These are phyloP conservation scores for Agapanthus africanus DNA, from an alignment of 106 monocot genomes.

Conservation along the genomic window DNA sequence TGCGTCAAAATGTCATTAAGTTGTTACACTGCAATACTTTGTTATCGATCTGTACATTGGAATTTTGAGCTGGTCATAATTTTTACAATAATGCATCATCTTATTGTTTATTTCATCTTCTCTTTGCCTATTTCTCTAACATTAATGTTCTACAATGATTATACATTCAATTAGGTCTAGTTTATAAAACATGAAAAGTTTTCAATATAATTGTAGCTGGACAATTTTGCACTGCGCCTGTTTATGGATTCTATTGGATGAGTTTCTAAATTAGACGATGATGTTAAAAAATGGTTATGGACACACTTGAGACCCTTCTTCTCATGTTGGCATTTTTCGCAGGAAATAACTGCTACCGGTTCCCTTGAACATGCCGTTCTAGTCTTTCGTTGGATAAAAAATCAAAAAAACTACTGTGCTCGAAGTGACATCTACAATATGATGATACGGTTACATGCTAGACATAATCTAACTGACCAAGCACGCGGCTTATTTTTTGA, in stretches of 20 bases:
- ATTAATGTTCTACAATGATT: not conserved
- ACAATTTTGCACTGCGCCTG: not conserved
- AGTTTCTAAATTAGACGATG: not conserved
- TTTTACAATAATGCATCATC: no score
- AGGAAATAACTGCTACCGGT: conserved; percentile 70
- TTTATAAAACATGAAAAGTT: not conserved
- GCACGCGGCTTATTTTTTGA: conserved; percentile 97
- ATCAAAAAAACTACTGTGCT: conserved; percentile 66
- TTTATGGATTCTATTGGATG: not conserved
- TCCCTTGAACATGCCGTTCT: conserved; percentile 72
- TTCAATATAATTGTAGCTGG: not conserved
- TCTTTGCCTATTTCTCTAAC: not conserved
- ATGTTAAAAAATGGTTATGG: not conserved
- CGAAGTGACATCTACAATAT: conserved; percentile 49
- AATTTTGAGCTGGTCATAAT: no score
- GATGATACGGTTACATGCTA: conserved; percentile 73
- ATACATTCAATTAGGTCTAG: not conserved
- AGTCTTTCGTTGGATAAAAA: conserved; percentile 95
- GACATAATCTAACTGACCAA: conserved; percentile 80
- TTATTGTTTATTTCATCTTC: not conserved
- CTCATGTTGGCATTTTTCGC: conserved; percentile 21
- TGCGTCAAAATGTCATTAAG: no score
- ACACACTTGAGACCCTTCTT: not conserved
- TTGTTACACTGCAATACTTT: no score
- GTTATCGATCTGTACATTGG: no score